Base-by-base conservation (phyloP, 1,284 basidiomycete genomes). In the Ustanciosporium gigantosporum region DNA sequence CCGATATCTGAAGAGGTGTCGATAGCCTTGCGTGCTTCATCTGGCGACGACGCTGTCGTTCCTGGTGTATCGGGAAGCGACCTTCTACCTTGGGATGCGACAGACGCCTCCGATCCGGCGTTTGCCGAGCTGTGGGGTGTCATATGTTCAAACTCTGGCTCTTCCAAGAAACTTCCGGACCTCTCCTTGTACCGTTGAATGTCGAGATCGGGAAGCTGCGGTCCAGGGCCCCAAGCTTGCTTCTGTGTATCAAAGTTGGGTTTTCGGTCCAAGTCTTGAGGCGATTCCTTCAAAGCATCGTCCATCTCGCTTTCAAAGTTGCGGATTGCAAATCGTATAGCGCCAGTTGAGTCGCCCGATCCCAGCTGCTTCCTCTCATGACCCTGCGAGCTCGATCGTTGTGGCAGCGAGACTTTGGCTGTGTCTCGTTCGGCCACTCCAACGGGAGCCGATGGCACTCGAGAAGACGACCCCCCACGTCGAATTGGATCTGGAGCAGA, bases 281-380 rank as follows among this genome's bases (percentile, higher is more conserved):
- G 59, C 13, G 50, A 31, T 2, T 58, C 48, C 43, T 56, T 62
- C 19, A 69, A 42, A 13, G 62, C 61, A 25, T 64, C 49, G 29
- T 73, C 66, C 68, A 69, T 71, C 9, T 66, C 62, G 7, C 40
- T 45, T 19, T 66, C 60, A 21, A 68, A 66, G 15, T 69, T 61
- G 31, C 44, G 46, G 3, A 72, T 31, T 15, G 68, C 61, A 23
- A 60, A 16, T 5, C 57, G 55, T 11, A 68, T 47, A 14, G 51
- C 68, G 31, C 53, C 46, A 1, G 29, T 39, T 1, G 53, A 52
- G 8, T 53, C 60, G 37, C 42, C 47, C 4, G 53, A 49, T 2
- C 19, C 46, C 5, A 53, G 53, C 25, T 49, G 57, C 19, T 46
- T 31, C 14, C 44, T 39, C 5, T 44, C 61, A 24, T 59, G 46